Evolutionary conservation across 1,284 basidiomycete genomes (phyloP).

Genomic region (Peniophora sp.): DNA sequence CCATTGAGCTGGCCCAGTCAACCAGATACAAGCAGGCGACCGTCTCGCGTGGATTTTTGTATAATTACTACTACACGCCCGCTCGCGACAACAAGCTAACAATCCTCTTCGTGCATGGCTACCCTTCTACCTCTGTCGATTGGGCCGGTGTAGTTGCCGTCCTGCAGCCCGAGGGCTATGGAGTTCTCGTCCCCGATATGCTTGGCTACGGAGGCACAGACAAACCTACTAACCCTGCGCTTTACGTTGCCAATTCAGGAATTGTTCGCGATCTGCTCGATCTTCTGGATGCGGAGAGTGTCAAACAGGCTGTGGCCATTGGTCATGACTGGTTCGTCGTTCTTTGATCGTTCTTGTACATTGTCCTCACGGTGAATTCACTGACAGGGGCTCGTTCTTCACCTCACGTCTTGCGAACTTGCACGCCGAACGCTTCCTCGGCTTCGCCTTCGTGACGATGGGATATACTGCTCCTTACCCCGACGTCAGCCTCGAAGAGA

Average conservation of each 20-base stretch:
- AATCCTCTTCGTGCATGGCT: slow-evolving; percentile 41
- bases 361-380: neutral
- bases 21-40: slow-evolving; percentile 24
- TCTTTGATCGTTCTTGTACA: slow-evolving; percentile 1
- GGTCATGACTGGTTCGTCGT: slow-evolving; percentile 41
- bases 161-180: slow-evolving; percentile 36
- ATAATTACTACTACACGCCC: slow-evolving; percentile 26
- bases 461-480: slow-evolving; percentile 27
- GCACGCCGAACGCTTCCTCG: slow-evolving; percentile 30
- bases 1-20: too few species aligned
- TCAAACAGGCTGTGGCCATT: slow-evolving; percentile 29
- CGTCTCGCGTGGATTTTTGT: slow-evolving; percentile 27
- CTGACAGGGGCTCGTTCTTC: slow-evolving; percentile 29
- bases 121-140: slow-evolving; percentile 35
- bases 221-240: slow-evolving; percentile 32
- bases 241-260: slow-evolving; percentile 30
- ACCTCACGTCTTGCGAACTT: slow-evolving; percentile 29
- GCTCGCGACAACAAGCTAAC: slow-evolving; percentile 26
- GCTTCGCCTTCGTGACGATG: slow-evolving; percentile 32
- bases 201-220: slow-evolving; percentile 46
- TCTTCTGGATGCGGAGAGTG: slow-evolving; percentile 31
- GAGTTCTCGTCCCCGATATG: slow-evolving; percentile 46
- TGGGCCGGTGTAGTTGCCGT: slow-evolving; percentile 38
- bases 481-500: slow-evolving; percentile 12
- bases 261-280: slow-evolving; percentile 38